phyloP scores from a whole-genome alignment of 306 rosid genomes.

The Dryas octopetala region DNA sequence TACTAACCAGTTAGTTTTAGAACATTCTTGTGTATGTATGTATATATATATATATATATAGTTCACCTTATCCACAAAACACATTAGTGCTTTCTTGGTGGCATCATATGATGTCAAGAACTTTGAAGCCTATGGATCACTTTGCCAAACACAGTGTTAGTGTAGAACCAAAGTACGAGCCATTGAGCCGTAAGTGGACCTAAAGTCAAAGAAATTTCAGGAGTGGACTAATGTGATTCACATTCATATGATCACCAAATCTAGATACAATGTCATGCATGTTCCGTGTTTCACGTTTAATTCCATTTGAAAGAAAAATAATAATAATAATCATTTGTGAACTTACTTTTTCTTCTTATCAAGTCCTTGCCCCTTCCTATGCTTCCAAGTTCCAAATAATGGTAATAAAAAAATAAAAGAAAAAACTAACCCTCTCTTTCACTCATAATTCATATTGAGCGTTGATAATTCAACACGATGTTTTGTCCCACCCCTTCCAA shows the following conservation, averaged over 20 bases:
- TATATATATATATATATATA: too few relatives aligned
- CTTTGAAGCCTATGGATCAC: not conserved
- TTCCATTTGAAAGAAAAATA: not conserved
- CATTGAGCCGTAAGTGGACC: constrained; percentile 9
- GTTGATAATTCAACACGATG: constrained; percentile 10
- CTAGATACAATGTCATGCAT: constrained; percentile 3
- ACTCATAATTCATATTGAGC: not conserved
- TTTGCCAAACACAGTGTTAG: not conserved
- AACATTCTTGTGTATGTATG: too few relatives aligned
- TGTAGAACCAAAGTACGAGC: not conserved
- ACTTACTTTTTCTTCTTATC: not conserved
- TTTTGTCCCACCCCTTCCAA: constrained; percentile 24
- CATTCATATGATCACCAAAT: not conserved
- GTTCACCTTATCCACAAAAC: not conserved
- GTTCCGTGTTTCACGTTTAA: constrained; percentile 20
- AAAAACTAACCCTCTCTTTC: not conserved
- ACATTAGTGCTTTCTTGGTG: not conserved
- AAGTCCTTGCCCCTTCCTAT: too few relatives aligned
- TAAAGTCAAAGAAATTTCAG: not conserved
- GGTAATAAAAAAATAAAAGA: not conserved
- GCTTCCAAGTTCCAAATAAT: not conserved
- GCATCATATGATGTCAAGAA: not conserved
- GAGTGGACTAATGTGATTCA: not conserved
- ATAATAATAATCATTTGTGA: not conserved
- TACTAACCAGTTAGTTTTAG: too few relatives aligned